phyloP scores from a whole-genome alignment of 768 basidiomycete genomes.

The Russula vinacea region DNA sequence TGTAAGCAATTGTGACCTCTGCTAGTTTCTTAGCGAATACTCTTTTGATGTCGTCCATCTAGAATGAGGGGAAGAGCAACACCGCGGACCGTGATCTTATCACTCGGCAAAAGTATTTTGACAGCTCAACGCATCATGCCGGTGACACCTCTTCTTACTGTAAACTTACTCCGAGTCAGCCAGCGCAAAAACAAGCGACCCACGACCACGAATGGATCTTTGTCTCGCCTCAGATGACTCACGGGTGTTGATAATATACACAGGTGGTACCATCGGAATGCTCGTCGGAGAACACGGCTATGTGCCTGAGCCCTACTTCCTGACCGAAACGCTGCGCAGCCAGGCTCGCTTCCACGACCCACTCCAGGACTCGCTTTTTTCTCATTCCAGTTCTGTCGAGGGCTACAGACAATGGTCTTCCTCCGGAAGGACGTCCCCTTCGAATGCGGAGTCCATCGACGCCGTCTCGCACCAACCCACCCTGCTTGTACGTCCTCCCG shows the following conservation, averaged over 20 bases:
- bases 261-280: conserved; percentile 91
- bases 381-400: conserved; percentile 72
- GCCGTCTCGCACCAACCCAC: conserved; percentile 38
- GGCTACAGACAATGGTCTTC: conserved; percentile 78
- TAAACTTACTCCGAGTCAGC: background rate
- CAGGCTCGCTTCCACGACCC: conserved; percentile 93
- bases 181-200: background rate
- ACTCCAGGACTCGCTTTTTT: conserved; percentile 79
- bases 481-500: conserved; percentile 63
- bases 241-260: conserved; percentile 83
- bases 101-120: background rate
- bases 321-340: conserved; percentile 77
- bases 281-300: conserved; percentile 73
- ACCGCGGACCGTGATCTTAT: background rate
- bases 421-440: conserved; percentile 48
- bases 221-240: conserved; percentile 60
- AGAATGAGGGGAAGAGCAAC: conserved; percentile 1
- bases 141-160: background rate
- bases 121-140: background rate
- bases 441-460: conserved; percentile 27
- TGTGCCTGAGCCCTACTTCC: conserved; percentile 82
- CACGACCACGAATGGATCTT: conserved; percentile 43
- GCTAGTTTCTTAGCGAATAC: conserved; percentile 66
- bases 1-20: conserved; percentile 40
- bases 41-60: conserved; percentile 68